Base-by-base conservation (phyloP, 2,329 filamentous ascomycete genomes). In the Sporothrix brasiliensis region DNA sequence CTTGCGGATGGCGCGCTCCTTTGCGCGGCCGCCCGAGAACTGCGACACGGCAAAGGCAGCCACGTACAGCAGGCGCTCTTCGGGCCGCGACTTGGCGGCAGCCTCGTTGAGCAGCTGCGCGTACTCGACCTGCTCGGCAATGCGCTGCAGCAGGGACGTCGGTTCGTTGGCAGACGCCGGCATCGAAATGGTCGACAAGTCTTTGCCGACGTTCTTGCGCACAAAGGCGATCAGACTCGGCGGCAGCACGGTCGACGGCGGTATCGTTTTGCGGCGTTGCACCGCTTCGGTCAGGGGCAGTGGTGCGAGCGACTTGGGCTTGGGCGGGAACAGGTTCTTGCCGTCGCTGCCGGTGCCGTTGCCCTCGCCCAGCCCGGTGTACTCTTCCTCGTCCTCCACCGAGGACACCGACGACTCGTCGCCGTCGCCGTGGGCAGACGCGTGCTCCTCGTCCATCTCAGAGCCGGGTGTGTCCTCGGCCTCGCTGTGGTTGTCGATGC, bases 151-250 rank as follows among this genome's bases (percentile, higher is more conserved):
- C 13, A 97, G 82, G 0, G 94, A 97, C 1, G 90, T 88, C 0
- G 95, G 95, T 78, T 99, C 95, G 79, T 99, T 99, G 30, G 94
- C 90, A 4, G 94, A 97, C 0, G 97, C 95, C 0, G 95, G 95
- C 94, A 98, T 98, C 63, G 93, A 94, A 74, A 99, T 97, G 2
- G 93, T 96, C 72, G 93, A 97, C 65, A 99, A 84, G 79, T 99
- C 95, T 80, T 99, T 99, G 77, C 95, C 95, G 11, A 98, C 95
- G 75, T 99, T 99, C 80, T 98, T 99, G 75, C 95, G 89, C 44
- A 98, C 85, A 79, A 98, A 97, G 0, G 92, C 92, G 74, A 99
- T 97, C 68, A 99, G 83, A 78, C 93, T 97, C 0, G 95, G 95
- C 0, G 95, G 95, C 70, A 89, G 83, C 16, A 93, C 89, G 39